phyloP scores from a whole-genome alignment of 2,329 filamentous ascomycete genomes.

The Fonsecaea pedrosoi region DNA sequence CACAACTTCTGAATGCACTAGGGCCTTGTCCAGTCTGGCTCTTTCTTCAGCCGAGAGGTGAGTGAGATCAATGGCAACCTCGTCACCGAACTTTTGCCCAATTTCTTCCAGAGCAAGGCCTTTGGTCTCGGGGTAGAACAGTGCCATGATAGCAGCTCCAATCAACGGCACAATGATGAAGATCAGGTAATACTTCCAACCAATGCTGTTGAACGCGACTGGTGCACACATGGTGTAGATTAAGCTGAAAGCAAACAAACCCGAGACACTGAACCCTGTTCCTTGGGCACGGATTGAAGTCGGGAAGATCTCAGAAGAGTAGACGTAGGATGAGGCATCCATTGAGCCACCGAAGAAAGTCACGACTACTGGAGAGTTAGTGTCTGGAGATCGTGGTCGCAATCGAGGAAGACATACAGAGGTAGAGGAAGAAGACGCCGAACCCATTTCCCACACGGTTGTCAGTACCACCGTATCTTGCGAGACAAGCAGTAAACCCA shows the following conservation, averaged over 20 bases:
- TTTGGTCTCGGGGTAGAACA: constrained; percentile 48
- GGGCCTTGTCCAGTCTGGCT: constrained; percentile 27
- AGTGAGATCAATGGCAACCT: constrained; percentile 43
- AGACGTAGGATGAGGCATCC: constrained; percentile 31
- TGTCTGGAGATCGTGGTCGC: not conserved
- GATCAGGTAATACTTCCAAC: constrained; percentile 46
- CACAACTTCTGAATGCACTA: constrained; percentile 25
- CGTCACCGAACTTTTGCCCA: constrained; percentile 45
- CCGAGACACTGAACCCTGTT: constrained; percentile 43
- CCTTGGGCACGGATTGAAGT: constrained; percentile 47
- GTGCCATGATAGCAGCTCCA: constrained; percentile 39
- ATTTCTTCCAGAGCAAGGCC: constrained; percentile 47
- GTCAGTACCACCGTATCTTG: constrained; percentile 45
- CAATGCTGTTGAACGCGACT: constrained; percentile 44
- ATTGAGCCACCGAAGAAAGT: constrained; percentile 46
- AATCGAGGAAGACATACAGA: constrained; percentile 45
- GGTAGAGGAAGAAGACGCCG: constrained; percentile 50
- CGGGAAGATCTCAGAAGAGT: constrained; percentile 53
- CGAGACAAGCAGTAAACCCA: constrained; percentile 48
- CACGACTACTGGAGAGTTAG: constrained; percentile 19
- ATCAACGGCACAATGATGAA: constrained; percentile 42
- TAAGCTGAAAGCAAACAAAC: constrained; percentile 42
- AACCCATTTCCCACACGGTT: constrained; percentile 47
- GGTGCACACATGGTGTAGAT: constrained; percentile 44
- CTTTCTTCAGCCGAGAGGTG: constrained; percentile 51